Evolutionary conservation across 2,329 filamentous ascomycete genomes (phyloP).

Genomic region (Clarireedia homoeocarpa): DNA sequence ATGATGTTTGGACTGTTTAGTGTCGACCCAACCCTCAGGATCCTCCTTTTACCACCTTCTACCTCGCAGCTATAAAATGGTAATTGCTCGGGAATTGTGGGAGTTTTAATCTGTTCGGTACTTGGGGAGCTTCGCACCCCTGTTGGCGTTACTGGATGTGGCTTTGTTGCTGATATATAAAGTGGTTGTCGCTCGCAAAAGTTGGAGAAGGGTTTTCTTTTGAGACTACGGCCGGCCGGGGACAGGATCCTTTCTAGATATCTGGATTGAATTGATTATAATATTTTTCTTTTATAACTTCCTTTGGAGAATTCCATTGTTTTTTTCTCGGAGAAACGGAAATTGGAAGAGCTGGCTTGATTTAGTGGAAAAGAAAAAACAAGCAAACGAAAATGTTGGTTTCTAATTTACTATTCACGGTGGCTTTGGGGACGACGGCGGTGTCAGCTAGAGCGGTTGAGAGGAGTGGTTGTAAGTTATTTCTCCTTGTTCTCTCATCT

Average conservation of each 20-base stretch:
- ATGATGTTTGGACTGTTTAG: not conserved
- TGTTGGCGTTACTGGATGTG: not conserved
- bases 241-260: not conserved
- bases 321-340: too few species aligned
- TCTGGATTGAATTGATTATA: not conserved
- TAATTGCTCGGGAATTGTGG: not conserved
- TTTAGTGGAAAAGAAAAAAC: not conserved
- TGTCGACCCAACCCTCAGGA: too few species aligned
- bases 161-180: not conserved
- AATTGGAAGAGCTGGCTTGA: too few species aligned
- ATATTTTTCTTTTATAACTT: not conserved
- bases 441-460: constrained; percentile 5
- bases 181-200: not conserved
- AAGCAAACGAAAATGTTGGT: not conserved
- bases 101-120: not conserved
- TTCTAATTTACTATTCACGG: not conserved
- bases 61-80: not conserved
- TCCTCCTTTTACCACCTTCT: too few species aligned
- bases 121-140: not conserved
- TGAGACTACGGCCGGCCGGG: constrained; percentile 4
- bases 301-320: too few species aligned
- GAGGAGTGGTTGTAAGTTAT: not conserved
- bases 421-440: not conserved
- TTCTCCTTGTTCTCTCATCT: not conserved
- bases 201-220: not conserved